phyloP scores from a whole-genome alignment of 495 filamentous ascomycete genomes.

The Cercophora scortea region DNA sequence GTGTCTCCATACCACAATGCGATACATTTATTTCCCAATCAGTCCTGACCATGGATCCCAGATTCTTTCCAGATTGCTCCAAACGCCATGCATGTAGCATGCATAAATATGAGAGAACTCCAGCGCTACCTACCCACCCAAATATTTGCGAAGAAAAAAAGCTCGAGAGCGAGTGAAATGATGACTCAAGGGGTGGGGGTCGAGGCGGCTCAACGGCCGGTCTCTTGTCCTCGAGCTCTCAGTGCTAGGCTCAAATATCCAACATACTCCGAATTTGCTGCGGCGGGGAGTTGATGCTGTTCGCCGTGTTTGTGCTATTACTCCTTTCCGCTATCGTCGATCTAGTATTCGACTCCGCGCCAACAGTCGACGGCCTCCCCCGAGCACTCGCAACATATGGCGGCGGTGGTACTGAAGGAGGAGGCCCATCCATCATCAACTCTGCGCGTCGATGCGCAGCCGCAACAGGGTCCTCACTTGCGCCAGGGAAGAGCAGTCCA shows the following conservation, averaged over 20 bases:
- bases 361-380: not conserved
- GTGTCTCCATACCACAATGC: too few species aligned
- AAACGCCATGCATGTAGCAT: too few species aligned
- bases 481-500: constrained; percentile 28
- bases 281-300: constrained; percentile 30
- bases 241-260: constrained; percentile 35
- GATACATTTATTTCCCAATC: too few species aligned
- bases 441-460: constrained; percentile 15
- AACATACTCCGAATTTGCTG: constrained; percentile 51
- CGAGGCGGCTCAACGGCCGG: too few species aligned
- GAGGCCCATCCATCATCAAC: constrained; percentile 25
- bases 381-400: constrained; percentile 11
- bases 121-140: too few species aligned
- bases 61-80: too few species aligned
- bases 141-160: too few species aligned
- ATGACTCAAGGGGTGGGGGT: too few species aligned
- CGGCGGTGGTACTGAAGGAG: constrained; percentile 10
- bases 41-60: too few species aligned
- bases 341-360: not conserved
- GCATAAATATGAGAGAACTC: too few species aligned
- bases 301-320: constrained; percentile 20
- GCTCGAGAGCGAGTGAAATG: too few species aligned
- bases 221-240: too few species aligned
- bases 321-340: constrained; percentile 21
- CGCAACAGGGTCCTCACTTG: not conserved